A percentile compares a stretch with the other conserved stretches of the same genome.
Conservation (phyloP, 257 asterid species). For the Lantana camara region DNA sequence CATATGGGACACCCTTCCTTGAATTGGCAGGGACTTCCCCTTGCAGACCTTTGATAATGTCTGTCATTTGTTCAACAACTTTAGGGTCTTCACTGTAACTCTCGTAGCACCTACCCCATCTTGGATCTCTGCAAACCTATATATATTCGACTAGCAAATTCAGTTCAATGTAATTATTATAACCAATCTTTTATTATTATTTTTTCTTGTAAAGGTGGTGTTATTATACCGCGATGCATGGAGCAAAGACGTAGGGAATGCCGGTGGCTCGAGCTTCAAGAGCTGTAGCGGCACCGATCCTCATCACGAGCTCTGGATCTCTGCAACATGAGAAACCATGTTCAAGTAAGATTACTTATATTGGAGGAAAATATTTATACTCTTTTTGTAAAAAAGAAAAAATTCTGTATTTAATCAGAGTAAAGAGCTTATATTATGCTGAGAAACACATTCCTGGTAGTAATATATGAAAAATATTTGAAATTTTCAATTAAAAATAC, state of each 20-base stretch:
- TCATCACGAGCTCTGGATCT: constrained; percentile 50
- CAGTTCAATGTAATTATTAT: neutral
- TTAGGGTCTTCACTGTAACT: constrained; percentile 60
- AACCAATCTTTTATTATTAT: no score
- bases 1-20: constrained; percentile 43
- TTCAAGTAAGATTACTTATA: neutral
- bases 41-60: constrained; percentile 52
- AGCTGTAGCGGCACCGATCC: constrained; percentile 60
- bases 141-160: neutral
- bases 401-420: no score
- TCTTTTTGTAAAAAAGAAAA: neutral
- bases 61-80: constrained; percentile 56
- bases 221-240: constrained; percentile 46
- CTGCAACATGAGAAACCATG: constrained; percentile 23
- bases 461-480: no score
- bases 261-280: constrained; percentile 62
- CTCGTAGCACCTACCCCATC: constrained; percentile 72
- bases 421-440: no score
- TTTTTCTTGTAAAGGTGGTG: neutral
- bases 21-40: constrained; percentile 46
- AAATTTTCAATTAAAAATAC: no score
- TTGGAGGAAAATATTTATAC: neutral
- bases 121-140: constrained; percentile 54
- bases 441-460: no score
- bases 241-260: constrained; percentile 52